phyloP scores from a whole-genome alignment of 2,329 filamentous ascomycete species.

The Claviceps sp. region DNA sequence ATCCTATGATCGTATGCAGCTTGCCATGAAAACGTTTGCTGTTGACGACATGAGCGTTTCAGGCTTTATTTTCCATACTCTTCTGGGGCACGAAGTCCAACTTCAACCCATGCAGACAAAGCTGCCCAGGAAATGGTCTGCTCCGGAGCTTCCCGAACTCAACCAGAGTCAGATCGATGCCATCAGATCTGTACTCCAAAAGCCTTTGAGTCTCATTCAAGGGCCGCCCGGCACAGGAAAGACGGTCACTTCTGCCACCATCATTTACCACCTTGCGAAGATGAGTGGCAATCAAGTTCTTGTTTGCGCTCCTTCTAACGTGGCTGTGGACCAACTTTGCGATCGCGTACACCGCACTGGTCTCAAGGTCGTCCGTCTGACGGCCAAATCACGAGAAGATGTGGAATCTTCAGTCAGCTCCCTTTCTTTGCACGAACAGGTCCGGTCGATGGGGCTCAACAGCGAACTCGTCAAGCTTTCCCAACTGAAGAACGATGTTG shows the following conservation, averaged over 20 bases:
- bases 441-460: constrained; percentile 94
- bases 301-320: constrained; percentile 95
- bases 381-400: constrained; percentile 97
- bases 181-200: constrained; percentile 88
- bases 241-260: constrained; percentile 95
- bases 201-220: constrained; percentile 89
- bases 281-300: constrained; percentile 89
- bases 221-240: constrained; percentile 95
- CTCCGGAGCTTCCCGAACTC: constrained; percentile 83
- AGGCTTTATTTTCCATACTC: constrained; percentile 94
- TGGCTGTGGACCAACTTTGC: constrained; percentile 94
- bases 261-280: constrained; percentile 95
- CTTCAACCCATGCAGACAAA: constrained; percentile 91
- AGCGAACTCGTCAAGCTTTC: constrained; percentile 84
- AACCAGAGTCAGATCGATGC: constrained; percentile 94
- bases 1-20: constrained; percentile 97
- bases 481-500: constrained; percentile 81
- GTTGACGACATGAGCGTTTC: constrained; percentile 97
- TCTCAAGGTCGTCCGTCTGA: constrained; percentile 91
- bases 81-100: constrained; percentile 89
- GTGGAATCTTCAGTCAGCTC: constrained; percentile 98
- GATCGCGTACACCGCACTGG: constrained; percentile 92
- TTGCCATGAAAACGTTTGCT: constrained; percentile 98
- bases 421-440: constrained; percentile 89
- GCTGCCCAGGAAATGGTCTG: constrained; percentile 92